Evolutionary conservation across 345 rosid genomes (phyloP), one percentile per base, ranked within the genome.

Genomic region (Odontarrhena argentea): DNA sequence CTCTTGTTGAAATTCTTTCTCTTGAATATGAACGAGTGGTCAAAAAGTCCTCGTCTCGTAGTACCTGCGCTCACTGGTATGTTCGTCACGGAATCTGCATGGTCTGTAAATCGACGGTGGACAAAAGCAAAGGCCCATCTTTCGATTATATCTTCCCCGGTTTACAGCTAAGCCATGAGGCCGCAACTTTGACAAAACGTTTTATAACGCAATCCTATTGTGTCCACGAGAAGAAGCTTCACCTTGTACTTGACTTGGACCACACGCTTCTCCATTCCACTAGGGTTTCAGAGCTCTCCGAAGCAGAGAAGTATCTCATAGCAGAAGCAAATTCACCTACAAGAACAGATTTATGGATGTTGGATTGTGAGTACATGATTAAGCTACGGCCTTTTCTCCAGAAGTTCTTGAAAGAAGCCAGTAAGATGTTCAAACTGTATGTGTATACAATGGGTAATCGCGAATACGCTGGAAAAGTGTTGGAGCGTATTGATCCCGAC

Each of bases 221-320:
- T 34, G 43, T 49, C 54, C 25, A 49, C 4, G 54, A 51, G 56
- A 58, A 40, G 48, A 58, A 58, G 43, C 63, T 58, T 24, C 35
- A 18, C 35, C 42, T 57, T 10, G 47, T 57, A 0, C 63, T 57
- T 57, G 63, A 57, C 48, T 36, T 56, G 62, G 62, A 56, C 32
- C 30, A 56, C 46, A 56, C 62, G 62, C 30, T 56, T 7, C 30
- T 56, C 32, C 62, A 56, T 32, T 8, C 45, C 30, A 24, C 4
- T 3, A 10, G 7, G 4, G 14, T 56, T 22, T 22, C 32, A 18
- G 7, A 7, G 7, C 46, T 56, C 14, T 22, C 46, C n/a, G 14
- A 38, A 22, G n/a, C 35, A 25, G 36, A 41, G 24, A 42, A 56
- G 34, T 37, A 56, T 56, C 62, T 56, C 6, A 9, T 56, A 1